These are phyloP conservation scores for Quercus rubra DNA, from an alignment of 306 rosid genomes.

Conservation along the genomic window DNA sequence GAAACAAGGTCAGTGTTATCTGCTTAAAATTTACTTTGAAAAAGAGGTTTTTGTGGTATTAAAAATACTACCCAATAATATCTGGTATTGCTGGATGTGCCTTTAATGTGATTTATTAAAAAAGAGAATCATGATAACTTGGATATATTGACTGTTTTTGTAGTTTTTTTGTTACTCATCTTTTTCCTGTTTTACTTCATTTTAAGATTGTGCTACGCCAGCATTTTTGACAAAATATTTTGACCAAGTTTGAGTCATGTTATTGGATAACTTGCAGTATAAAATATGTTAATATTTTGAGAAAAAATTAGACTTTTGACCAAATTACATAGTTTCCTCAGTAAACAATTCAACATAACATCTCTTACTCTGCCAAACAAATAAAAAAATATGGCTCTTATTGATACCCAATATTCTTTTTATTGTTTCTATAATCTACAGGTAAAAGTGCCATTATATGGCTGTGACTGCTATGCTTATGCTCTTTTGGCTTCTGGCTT, in stretches of 20 bases:
- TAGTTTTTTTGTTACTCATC: background rate
- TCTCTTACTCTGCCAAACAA: background rate
- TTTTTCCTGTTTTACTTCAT: background rate
- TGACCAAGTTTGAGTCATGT: background rate
- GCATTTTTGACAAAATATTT: background rate
- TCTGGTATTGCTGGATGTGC: background rate
- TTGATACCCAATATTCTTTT: background rate
- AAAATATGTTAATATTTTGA: background rate
- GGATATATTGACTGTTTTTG: background rate
- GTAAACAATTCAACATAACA: background rate
- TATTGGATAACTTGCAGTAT: background rate
- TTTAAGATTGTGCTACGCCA: background rate
- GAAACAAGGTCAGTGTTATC: conserved; percentile 56
- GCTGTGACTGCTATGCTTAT: conserved; percentile 98
- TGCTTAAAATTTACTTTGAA: background rate
- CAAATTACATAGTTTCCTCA: background rate
- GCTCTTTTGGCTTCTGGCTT: conserved; percentile 90
- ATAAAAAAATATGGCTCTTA: background rate
- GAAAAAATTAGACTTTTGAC: background rate
- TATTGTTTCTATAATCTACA: conserved; percentile 21
- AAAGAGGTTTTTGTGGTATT: background rate
- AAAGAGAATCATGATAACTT: background rate
- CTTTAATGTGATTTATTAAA: background rate
- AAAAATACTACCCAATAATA: background rate
- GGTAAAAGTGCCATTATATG: conserved; percentile 92